Evolutionary conservation across 768 basidiomycete species (phyloP).

Genomic region (Agrocybe pediades): DNA sequence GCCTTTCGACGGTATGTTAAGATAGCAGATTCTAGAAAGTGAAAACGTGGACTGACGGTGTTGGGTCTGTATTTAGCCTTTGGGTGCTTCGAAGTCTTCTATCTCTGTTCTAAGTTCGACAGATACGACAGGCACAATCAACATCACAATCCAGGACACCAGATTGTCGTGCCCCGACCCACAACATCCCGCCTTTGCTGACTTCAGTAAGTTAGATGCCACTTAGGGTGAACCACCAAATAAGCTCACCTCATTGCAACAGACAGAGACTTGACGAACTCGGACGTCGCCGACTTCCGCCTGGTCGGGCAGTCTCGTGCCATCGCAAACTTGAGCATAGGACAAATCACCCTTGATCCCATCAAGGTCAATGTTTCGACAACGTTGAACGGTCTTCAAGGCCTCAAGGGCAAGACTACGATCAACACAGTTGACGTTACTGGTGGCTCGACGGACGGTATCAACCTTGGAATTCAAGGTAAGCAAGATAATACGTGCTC

Average conservation of each 20-base stretch:
- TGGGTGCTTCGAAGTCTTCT: constrained; percentile 63
- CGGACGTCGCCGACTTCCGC: constrained; percentile 48
- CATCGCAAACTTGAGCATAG: constrained; percentile 61
- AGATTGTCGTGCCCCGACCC: constrained; percentile 47
- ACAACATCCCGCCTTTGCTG: constrained; percentile 52
- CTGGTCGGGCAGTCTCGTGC: constrained; percentile 63
- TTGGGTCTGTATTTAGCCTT: constrained; percentile 46
- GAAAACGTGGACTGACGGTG: background rate
- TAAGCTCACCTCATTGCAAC: background rate
- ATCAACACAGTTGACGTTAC: constrained; percentile 66
- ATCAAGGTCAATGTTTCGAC: constrained; percentile 75
- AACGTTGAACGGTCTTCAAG: constrained; percentile 58
- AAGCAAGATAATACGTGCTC: constrained; percentile 9
- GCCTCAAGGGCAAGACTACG: constrained; percentile 54
- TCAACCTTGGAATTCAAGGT: constrained; percentile 64
- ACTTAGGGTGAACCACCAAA: background rate
- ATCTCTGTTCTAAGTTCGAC: constrained; percentile 52
- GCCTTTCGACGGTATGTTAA: constrained; percentile 55
- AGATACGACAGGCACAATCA: constrained; percentile 62
- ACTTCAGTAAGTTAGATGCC: constrained; percentile 51
- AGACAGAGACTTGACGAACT: constrained; percentile 62
- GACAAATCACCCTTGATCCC: constrained; percentile 66
- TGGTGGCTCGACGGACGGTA: constrained; percentile 60
- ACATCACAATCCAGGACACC: constrained; percentile 62
- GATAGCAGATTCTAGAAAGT: background rate